Evolutionary conservation across 345 rosid genomes (phyloP).

Genomic region (Acer negundo): DNA sequence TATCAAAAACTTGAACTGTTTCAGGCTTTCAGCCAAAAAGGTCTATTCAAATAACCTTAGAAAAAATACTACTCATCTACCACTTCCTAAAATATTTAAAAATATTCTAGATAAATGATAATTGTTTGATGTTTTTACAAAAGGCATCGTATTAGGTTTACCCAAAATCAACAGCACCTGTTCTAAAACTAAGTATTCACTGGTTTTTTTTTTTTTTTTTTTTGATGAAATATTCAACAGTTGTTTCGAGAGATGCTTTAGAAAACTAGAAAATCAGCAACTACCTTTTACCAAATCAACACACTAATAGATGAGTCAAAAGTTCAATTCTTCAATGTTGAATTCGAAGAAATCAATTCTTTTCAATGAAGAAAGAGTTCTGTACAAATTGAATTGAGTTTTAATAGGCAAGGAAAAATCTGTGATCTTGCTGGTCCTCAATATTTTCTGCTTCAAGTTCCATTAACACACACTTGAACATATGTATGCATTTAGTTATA

Average conservation of each 20-base stretch:
- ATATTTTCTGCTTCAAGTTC: not conserved
- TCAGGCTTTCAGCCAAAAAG: not conserved
- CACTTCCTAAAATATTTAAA: not conserved
- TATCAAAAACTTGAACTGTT: not conserved
- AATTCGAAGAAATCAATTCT: not conserved
- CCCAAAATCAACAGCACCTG: not conserved
- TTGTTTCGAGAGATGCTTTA: not conserved
- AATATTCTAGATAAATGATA: not conserved
- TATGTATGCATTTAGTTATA: not conserved
- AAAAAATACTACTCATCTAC: not conserved
- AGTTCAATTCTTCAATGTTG: not conserved
- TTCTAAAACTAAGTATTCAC: not conserved
- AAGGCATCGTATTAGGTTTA: not conserved
- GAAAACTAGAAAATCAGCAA: not conserved
- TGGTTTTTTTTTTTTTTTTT: too few relatives aligned
- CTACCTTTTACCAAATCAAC: not conserved
- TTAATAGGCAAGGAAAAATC: not conserved
- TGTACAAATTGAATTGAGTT: not conserved
- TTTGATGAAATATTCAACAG: not conserved
- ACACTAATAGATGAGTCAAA: not conserved
- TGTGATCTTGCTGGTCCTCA: not conserved
- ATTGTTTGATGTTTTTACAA: not conserved
- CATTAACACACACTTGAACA: not conserved
- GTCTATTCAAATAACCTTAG: not conserved
- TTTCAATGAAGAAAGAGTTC: not conserved